These are phyloP conservation scores for Naematelia aurantialba DNA, from an alignment of 768 basidiomycete genomes.

Conservation along the genomic window DNA sequence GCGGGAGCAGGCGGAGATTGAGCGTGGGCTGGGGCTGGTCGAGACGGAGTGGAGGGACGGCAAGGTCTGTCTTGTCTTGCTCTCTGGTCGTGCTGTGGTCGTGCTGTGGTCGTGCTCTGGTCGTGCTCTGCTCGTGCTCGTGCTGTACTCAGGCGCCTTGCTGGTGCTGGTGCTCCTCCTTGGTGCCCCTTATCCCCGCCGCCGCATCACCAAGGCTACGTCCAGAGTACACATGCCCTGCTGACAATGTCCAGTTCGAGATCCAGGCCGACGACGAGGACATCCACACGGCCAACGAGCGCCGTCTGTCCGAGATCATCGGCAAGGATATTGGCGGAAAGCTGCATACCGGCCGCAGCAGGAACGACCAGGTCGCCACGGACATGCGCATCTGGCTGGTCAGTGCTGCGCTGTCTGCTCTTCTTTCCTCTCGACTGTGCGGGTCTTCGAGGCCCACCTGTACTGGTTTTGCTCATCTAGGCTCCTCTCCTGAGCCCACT, in stretches of 20 bases:
- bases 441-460: too few species aligned
- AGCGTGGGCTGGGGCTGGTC: conserved; percentile 65
- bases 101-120: neutral
- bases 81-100: neutral
- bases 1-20: conserved; percentile 66
- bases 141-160: too few species aligned
- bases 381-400: conserved; percentile 91
- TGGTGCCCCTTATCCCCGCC: too few species aligned
- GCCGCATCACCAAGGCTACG: too few species aligned
- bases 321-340: conserved; percentile 80
- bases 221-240: too few species aligned
- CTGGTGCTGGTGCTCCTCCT: too few species aligned
- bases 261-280: conserved; percentile 85
- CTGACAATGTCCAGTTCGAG: too few species aligned
- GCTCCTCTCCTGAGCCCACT: too few species aligned
- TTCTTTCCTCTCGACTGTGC: neutral
- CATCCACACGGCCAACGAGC: conserved; percentile 95
- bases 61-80: conserved; percentile 54
- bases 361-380: conserved; percentile 96
- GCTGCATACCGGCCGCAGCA: conserved; percentile 88
- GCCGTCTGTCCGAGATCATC: conserved; percentile 83
- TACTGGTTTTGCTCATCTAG: too few species aligned
- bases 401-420: too few species aligned
- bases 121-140: too few species aligned
- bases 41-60: conserved; percentile 76